Percentiles rank a stretch among this genome's conserved stretches.
phyloP scores from a whole-genome alignment of 2,329 filamentous ascomycete species.

The Penicillium rolfsii region DNA sequence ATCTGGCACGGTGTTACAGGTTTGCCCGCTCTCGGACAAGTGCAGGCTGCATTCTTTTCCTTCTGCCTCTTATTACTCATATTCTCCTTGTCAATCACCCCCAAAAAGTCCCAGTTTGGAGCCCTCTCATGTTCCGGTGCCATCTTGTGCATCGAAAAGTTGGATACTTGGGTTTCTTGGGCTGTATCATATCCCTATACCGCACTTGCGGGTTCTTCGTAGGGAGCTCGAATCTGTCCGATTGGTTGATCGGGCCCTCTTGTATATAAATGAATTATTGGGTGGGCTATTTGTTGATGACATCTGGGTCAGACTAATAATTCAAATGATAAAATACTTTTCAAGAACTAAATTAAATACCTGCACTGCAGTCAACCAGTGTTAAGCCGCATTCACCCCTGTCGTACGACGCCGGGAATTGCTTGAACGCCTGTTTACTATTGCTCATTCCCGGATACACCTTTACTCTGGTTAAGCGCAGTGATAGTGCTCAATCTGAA shows the following conservation, averaged over 20 bases:
- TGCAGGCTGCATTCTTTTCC: background rate
- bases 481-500: too few species aligned
- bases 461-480: too few species aligned
- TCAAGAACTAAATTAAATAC: background rate
- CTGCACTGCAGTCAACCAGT: background rate
- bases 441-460: too few species aligned
- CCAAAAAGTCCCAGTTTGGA: too few species aligned
- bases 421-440: background rate
- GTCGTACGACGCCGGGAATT: background rate
- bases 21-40: background rate
- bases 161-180: background rate
- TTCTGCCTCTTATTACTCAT: background rate
- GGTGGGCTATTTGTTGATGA: background rate
- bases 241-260: background rate
- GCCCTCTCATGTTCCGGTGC: too few species aligned
- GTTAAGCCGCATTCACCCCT: background rate
- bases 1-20: background rate
- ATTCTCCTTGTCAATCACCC: too few species aligned
- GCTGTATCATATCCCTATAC: slow-evolving; percentile 1
- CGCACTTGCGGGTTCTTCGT: background rate
- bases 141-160: background rate
- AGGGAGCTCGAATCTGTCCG: background rate
- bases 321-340: background rate
- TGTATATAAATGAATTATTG: slow-evolving; percentile 4
- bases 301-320: background rate